Percentiles rank a stretch among this genome's conserved stretches.
Evolutionary conservation across 371 early-diverging fungal genomes (phyloP).

Genomic region (Phascolomyces articulosus): DNA sequence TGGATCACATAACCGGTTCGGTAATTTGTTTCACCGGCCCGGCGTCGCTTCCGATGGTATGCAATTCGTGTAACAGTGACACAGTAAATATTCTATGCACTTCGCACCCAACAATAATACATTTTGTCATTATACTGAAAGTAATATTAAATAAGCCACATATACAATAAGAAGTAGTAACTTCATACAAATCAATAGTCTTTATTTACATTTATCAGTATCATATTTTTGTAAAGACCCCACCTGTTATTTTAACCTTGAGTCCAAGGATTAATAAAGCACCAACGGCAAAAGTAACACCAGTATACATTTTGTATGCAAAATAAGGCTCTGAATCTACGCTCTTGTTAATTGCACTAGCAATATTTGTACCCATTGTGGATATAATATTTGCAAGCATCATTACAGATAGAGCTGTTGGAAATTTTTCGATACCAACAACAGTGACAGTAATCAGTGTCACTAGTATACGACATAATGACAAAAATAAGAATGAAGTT

Average conservation of each 20-base stretch:
- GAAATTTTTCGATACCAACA: constrained; percentile 37
- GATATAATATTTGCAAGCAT: constrained; percentile 33
- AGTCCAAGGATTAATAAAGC: constrained; percentile 11
- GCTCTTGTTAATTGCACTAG: constrained; percentile 44
- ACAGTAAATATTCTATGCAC: too few relatives aligned
- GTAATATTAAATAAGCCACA: too few relatives aligned
- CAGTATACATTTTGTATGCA: constrained; percentile 44
- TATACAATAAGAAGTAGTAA: too few relatives aligned
- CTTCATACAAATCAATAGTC: too few relatives aligned
- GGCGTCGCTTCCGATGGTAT: too few relatives aligned
- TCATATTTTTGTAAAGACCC: constrained; percentile 8
- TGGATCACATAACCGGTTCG: too few relatives aligned
- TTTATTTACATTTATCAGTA: too few relatives aligned
- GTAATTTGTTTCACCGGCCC: too few relatives aligned
- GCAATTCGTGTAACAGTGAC: too few relatives aligned
- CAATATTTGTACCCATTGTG: constrained; percentile 37
- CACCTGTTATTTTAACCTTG: constrained; percentile 9
- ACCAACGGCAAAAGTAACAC: constrained; percentile 29
- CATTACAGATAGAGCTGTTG: constrained; percentile 38
- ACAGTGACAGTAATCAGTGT: constrained; percentile 37
- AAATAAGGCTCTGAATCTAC: constrained; percentile 27
- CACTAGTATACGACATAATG: too few relatives aligned
- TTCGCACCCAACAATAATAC: too few relatives aligned
- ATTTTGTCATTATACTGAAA: too few relatives aligned
- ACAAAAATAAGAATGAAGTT: not conserved